Conservation (phyloP, 2,329 filamentous ascomycete species). For the Trichoderma atrobrunneum region DNA sequence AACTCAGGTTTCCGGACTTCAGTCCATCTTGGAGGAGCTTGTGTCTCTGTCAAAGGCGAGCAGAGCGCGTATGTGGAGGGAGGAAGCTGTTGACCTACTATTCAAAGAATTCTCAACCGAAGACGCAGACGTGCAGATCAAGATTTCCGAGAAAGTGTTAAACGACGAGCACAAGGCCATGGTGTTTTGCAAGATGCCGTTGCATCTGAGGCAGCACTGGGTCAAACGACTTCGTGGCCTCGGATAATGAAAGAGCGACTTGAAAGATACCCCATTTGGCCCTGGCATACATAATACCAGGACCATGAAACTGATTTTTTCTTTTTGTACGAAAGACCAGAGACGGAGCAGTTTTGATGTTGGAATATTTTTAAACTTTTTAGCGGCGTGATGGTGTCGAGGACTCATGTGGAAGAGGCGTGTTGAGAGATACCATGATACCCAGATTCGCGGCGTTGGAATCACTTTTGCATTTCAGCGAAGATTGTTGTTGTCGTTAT, state of each 20-base stretch:
- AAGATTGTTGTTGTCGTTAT: slow-evolving; percentile 17
- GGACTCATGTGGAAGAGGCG: slow-evolving; percentile 14
- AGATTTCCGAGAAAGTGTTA: slow-evolving; percentile 57
- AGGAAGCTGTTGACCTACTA: slow-evolving; percentile 58
- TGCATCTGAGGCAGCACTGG: slow-evolving; percentile 53
- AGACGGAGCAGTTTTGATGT: not conserved
- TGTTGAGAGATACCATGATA: slow-evolving; percentile 24
- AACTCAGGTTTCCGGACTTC: not conserved
- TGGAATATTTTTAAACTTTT: not conserved
- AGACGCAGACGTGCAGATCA: slow-evolving; percentile 57
- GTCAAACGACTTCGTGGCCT: slow-evolving; percentile 50
- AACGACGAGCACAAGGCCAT: slow-evolving; percentile 60
- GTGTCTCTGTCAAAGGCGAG: slow-evolving; percentile 42
- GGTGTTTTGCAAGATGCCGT: slow-evolving; percentile 61
- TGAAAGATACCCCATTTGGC: not conserved
- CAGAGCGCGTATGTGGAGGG: slow-evolving; percentile 49
- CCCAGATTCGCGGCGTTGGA: slow-evolving; percentile 26
- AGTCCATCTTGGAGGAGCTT: slow-evolving; percentile 36
- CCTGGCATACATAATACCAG: not conserved
- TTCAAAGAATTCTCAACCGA: slow-evolving; percentile 58
- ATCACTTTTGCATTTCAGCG: slow-evolving; percentile 20
- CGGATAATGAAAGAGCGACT: slow-evolving; percentile 29
- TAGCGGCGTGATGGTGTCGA: slow-evolving; percentile 18
- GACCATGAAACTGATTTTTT: not conserved
- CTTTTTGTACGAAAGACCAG: not conserved